phyloP scores from a whole-genome alignment of 2,329 filamentous ascomycete genomes.

The Pseudonectria buxi region DNA sequence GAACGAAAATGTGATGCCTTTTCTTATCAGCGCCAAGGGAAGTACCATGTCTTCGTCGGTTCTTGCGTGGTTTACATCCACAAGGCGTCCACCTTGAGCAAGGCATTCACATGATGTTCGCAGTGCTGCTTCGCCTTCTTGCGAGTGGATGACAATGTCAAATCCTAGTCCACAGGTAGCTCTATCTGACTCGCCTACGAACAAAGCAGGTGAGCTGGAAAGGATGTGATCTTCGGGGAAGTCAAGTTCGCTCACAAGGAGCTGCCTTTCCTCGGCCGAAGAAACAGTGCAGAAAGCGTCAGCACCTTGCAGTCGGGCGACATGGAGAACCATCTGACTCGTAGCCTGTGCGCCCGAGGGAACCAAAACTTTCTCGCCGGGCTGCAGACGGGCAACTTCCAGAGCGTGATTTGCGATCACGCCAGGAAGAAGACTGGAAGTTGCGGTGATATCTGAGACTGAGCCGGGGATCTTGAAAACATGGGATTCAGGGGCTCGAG shows the following conservation, averaged over 20 bases:
- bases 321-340: conserved; percentile 22
- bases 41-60: conserved; percentile 9
- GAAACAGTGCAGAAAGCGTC: conserved; percentile 10
- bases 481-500: neutral
- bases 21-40: conserved; percentile 4
- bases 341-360: conserved; percentile 23
- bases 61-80: conserved; percentile 28
- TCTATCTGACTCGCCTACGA: conserved; percentile 14
- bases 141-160: conserved; percentile 26
- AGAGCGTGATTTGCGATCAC: conserved; percentile 20
- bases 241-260: conserved; percentile 19
- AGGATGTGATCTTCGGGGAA: conserved; percentile 27
- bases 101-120: conserved; percentile 26
- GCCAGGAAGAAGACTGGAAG: conserved; percentile 25
- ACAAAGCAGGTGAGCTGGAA: conserved; percentile 19
- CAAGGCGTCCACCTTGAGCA: conserved; percentile 24
- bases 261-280: conserved; percentile 20
- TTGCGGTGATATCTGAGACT: conserved; percentile 28
- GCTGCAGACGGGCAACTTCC: conserved; percentile 18
- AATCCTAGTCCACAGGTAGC: conserved; percentile 22
- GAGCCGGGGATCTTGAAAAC: conserved; percentile 25
- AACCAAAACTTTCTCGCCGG: conserved; percentile 26
- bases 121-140: conserved; percentile 19
- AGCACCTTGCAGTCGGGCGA: conserved; percentile 17
- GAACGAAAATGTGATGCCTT: conserved; percentile 7